Evolutionary conservation across 768 basidiomycete genomes (phyloP).

Genomic region (Termitomyces sp.): DNA sequence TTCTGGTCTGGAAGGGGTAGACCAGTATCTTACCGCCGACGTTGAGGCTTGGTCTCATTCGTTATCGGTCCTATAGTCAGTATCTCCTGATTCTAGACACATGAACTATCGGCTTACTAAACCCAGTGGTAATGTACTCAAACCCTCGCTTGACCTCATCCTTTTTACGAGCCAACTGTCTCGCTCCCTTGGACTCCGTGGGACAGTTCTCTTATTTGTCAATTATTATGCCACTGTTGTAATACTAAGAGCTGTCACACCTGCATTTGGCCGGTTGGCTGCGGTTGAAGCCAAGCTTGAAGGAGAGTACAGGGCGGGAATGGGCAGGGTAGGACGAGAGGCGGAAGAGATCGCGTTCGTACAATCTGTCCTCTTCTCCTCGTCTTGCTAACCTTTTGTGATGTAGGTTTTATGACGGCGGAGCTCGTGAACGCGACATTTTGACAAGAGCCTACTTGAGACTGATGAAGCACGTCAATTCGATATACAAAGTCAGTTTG

Average conservation of each 20-base stretch:
- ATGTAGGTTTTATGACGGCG: slow-evolving; percentile 87
- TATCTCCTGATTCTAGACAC: slow-evolving; percentile 8
- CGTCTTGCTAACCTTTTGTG: not conserved
- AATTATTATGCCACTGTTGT: slow-evolving; percentile 87
- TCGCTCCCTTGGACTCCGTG: slow-evolving; percentile 79
- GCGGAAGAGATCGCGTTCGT: slow-evolving; percentile 90
- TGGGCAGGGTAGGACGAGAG: slow-evolving; percentile 82
- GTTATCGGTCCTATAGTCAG: slow-evolving; percentile 83
- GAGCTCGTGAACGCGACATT: slow-evolving; percentile 76
- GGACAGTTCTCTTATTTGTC: slow-evolving; percentile 70
- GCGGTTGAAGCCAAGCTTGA: slow-evolving; percentile 83
- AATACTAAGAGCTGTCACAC: slow-evolving; percentile 81
- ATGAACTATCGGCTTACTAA: not conserved
- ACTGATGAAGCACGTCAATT: slow-evolving; percentile 85
- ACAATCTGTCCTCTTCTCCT: not conserved
- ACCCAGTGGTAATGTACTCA: slow-evolving; percentile 83
- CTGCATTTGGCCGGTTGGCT: slow-evolving; percentile 88
- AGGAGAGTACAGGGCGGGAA: slow-evolving; percentile 87
- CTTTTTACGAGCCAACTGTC: slow-evolving; percentile 93
- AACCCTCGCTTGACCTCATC: slow-evolving; percentile 84
- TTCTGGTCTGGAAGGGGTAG: slow-evolving; percentile 63
- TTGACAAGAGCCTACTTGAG: slow-evolving; percentile 71
- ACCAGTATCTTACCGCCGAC: slow-evolving; percentile 93
- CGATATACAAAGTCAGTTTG: slow-evolving; percentile 72
- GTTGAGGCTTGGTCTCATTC: slow-evolving; percentile 86